Evolutionary conservation across 2,329 filamentous ascomycete genomes (phyloP).

Genomic region (Diplodia scrobiculata): DNA sequence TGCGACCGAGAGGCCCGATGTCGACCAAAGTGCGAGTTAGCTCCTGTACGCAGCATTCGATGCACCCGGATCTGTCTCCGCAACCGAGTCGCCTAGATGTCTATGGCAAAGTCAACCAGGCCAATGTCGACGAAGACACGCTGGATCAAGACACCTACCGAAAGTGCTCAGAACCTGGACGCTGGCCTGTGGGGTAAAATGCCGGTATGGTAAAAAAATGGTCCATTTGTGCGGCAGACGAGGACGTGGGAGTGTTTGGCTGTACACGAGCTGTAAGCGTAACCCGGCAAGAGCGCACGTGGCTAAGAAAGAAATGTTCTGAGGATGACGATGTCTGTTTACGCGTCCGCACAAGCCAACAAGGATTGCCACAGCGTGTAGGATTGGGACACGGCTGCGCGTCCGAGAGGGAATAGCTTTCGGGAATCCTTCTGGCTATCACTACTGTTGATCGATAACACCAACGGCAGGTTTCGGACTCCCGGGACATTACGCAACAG

Average conservation of each 20-base stretch:
- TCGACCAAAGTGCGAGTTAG: too few species aligned
- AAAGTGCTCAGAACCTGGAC: not conserved
- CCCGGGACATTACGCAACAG: not conserved
- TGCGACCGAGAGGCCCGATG: too few species aligned
- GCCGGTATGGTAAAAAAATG: not conserved
- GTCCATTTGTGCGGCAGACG: not conserved
- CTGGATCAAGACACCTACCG: not conserved
- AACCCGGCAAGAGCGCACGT: not conserved
- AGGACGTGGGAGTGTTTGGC: not conserved
- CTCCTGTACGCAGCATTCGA: not conserved
- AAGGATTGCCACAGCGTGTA: not conserved
- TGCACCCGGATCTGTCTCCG: not conserved
- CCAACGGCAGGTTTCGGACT: not conserved
- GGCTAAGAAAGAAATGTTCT: not conserved
- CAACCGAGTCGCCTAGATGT: not conserved
- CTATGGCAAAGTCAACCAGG: not conserved
- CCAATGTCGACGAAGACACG: not conserved
- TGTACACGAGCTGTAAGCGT: not conserved
- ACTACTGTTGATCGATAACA: not conserved
- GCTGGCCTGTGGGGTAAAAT: not conserved
- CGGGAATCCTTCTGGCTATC: not conserved
- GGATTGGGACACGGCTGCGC: not conserved
- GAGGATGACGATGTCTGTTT: not conserved
- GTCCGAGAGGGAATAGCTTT: not conserved
- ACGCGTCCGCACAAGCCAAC: too few species aligned